Evolutionary conservation across 1,284 basidiomycete species (phyloP).

Genomic region (Anthracocystis setariae): DNA sequence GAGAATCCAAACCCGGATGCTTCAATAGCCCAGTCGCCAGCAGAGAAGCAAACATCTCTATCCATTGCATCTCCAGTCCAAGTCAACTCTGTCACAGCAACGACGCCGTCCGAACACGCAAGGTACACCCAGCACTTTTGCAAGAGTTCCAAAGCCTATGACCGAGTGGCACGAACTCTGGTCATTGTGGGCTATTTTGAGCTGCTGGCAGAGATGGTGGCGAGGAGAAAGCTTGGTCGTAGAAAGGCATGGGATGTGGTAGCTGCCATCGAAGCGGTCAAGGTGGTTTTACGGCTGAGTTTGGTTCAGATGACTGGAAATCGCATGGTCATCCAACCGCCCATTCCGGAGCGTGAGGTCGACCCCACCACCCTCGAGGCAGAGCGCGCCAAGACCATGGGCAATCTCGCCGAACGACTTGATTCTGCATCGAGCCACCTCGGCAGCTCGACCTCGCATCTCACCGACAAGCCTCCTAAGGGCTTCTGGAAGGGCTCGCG

Average conservation of each 20-base stretch:
- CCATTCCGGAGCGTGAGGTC: slow-evolving; percentile 66
- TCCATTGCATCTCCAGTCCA: slow-evolving; percentile 5
- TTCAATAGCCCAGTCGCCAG: not conserved
- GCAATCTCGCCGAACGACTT: slow-evolving; percentile 23
- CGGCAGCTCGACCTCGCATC: not conserved
- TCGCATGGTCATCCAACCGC: slow-evolving; percentile 67
- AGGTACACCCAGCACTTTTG: slow-evolving; percentile 68
- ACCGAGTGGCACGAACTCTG: slow-evolving; percentile 60
- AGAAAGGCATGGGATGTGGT: slow-evolving; percentile 68
- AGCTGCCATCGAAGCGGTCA: slow-evolving; percentile 68
- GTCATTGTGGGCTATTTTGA: slow-evolving; percentile 67
- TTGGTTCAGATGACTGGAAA: slow-evolving; percentile 66
- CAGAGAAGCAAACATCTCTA: slow-evolving; percentile 10
- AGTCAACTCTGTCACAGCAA: slow-evolving; percentile 15
- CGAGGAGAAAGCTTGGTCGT: slow-evolving; percentile 60
- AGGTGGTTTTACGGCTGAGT: slow-evolving; percentile 66
- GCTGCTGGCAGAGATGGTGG: slow-evolving; percentile 69
- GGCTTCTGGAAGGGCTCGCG: slow-evolving; percentile 58
- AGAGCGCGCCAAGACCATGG: slow-evolving; percentile 43
- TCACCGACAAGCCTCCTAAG: slow-evolving; percentile 18
- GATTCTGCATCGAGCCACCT: slow-evolving; percentile 16
- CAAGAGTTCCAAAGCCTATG: slow-evolving; percentile 61
- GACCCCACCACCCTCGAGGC: slow-evolving; percentile 63
- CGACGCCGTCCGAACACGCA: slow-evolving; percentile 67
- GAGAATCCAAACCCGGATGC: slow-evolving; percentile 31